Evolutionary conservation across 2,329 filamentous ascomycete genomes (phyloP).

Genomic region (Ceratocystis colombiana): DNA sequence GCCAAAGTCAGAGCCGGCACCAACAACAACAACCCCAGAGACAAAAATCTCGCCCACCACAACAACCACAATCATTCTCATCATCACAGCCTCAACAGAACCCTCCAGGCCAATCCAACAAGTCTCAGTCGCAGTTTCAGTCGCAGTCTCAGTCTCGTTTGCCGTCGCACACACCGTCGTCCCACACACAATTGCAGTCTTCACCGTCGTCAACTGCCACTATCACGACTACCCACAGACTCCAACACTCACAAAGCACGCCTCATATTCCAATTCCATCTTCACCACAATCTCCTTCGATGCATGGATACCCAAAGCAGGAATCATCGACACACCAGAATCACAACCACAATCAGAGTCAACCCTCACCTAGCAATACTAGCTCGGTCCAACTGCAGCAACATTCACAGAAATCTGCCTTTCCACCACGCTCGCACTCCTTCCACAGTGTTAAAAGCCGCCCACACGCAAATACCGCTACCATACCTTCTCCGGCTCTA

Average conservation of each 20-base stretch:
- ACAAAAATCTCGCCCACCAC: slow-evolving; percentile 4
- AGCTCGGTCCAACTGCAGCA: slow-evolving; percentile 2
- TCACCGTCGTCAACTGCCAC: background rate
- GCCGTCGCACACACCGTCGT: slow-evolving; percentile 2
- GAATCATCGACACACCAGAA: background rate
- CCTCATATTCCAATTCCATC: slow-evolving; percentile 21
- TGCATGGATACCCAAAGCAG: background rate
- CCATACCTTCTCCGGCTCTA: too few species aligned
- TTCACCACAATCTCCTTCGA: background rate
- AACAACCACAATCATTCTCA: slow-evolving; percentile 1
- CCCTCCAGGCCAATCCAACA: too few species aligned
- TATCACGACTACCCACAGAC: slow-evolving; percentile 2
- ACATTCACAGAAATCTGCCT: slow-evolving; percentile 3
- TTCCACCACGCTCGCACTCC: slow-evolving; percentile 22
- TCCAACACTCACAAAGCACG: slow-evolving; percentile 24
- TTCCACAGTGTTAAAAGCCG: slow-evolving; percentile 19
- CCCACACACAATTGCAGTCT: background rate
- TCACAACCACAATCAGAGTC: background rate
- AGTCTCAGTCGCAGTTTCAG: slow-evolving; percentile 8
- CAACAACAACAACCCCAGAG: slow-evolving; percentile 5
- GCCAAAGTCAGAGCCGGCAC: background rate
- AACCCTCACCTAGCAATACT: background rate
- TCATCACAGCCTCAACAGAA: background rate
- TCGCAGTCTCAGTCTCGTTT: background rate
- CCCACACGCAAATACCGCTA: slow-evolving; percentile 2